Evolutionary conservation across 2,329 filamentous ascomycete species (phyloP).

Genomic region (Neocucurbitaria cava): DNA sequence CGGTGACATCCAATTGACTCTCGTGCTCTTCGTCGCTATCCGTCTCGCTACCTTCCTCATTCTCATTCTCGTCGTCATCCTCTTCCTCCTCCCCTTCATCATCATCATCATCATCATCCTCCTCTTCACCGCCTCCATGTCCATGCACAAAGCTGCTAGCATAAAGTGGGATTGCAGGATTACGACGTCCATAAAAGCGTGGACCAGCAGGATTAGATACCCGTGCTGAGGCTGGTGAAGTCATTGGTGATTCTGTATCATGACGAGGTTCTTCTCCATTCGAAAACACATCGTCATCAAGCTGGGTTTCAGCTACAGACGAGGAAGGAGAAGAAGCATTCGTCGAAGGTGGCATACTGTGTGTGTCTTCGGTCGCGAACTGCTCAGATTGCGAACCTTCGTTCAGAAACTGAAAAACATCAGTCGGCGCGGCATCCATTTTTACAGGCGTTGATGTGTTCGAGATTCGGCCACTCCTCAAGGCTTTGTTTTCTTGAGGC

Average conservation of each 20-base stretch:
- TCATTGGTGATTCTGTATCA: slow-evolving; percentile 33
- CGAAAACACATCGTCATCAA: slow-evolving; percentile 29
- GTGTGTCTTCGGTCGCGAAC: slow-evolving; percentile 9
- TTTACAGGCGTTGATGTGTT: slow-evolving; percentile 16
- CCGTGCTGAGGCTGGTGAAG: slow-evolving; percentile 37
- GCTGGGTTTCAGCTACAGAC: slow-evolving; percentile 24
- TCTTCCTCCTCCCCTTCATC: slow-evolving; percentile 18
- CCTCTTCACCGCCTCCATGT: slow-evolving; percentile 22
- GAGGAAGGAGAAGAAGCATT: slow-evolving; percentile 31
- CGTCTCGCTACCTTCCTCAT: slow-evolving; percentile 14
- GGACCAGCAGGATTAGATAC: slow-evolving; percentile 15
- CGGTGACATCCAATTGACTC: slow-evolving; percentile 13
- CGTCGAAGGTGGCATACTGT: slow-evolving; percentile 23
- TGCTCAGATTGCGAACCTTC: slow-evolving; percentile 17
- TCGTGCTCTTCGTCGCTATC: slow-evolving; percentile 28
- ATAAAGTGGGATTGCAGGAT: slow-evolving; percentile 40
- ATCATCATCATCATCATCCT: slow-evolving; percentile 14
- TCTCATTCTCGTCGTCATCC: slow-evolving; percentile 15
- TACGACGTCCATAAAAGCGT: slow-evolving; percentile 15
- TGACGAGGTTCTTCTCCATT: slow-evolving; percentile 26
- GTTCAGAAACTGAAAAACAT: slow-evolving; percentile 41
- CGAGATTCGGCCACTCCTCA: slow-evolving; percentile 18
- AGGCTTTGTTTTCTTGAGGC: slow-evolving; percentile 15
- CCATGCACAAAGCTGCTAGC: slow-evolving; percentile 42
- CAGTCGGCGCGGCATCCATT: slow-evolving; percentile 28